These are phyloP conservation scores for Phytophthora ohioensis DNA, from an alignment of 352 stramenopile species.

Conservation along the genomic window DNA sequence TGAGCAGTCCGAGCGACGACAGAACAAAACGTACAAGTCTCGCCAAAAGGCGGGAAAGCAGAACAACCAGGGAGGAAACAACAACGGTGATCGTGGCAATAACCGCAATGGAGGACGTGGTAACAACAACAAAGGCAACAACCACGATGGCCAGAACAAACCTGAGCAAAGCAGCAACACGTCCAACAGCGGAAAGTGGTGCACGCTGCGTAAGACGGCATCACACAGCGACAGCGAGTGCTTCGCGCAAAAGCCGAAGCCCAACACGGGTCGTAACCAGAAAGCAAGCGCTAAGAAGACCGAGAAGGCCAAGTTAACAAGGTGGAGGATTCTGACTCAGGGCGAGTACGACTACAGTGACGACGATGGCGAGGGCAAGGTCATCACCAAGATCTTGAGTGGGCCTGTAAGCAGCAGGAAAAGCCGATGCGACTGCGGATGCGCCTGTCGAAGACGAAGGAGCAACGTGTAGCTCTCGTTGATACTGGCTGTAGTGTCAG, in stretches of 20 bases:
- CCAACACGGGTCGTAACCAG: not conserved
- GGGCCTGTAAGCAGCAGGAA: not conserved
- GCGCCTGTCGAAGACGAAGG: not conserved
- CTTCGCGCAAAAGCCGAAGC: slow-evolving; percentile 8
- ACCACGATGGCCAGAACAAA: too few relatives aligned
- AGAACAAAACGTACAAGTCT: not conserved
- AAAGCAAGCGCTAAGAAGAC: slow-evolving; percentile 1
- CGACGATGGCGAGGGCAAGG: slow-evolving; percentile 6
- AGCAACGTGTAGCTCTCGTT: slow-evolving; percentile 1
- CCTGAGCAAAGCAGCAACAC: too few relatives aligned
- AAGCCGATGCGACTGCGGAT: not conserved
- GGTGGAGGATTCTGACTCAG: not conserved
- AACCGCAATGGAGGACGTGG: not conserved
- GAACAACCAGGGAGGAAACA: not conserved
- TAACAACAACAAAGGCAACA: not conserved
- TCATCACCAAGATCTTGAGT: slow-evolving; percentile 1
- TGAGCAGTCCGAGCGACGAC: slow-evolving; percentile 8
- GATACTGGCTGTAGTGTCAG: slow-evolving; percentile 7
- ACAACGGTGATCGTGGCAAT: not conserved
- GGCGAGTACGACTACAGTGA: slow-evolving; percentile 1
- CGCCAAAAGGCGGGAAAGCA: not conserved
- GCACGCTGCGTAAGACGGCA: slow-evolving; percentile 11
- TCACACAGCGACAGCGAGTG: slow-evolving; percentile 20
- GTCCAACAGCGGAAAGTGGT: slow-evolving; percentile 4
- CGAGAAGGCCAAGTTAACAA: not conserved